Conservation (phyloP, 1,139 yeast genomes). For the Geotrichum bryndzae region DNA sequence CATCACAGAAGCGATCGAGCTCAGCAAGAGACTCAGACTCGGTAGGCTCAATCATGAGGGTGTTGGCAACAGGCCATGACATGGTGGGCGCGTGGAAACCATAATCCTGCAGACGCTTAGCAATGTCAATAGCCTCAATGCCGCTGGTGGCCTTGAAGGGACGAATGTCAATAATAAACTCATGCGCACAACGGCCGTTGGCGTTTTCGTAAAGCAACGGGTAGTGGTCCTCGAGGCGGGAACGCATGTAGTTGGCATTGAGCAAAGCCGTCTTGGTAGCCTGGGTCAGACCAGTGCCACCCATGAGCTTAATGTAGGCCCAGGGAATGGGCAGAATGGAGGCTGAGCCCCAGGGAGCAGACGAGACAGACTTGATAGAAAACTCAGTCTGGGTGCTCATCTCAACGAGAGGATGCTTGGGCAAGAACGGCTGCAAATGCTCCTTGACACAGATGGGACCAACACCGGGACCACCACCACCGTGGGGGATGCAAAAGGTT, state of each 20-base stretch:
- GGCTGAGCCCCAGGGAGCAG: conserved; percentile 96
- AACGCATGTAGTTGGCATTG: conserved; percentile 94
- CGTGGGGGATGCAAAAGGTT: conserved; percentile 96
- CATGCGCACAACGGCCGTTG: conserved; percentile 88
- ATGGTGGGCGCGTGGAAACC: conserved; percentile 98
- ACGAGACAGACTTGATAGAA: conserved; percentile 66
- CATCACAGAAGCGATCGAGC: conserved; percentile 82
- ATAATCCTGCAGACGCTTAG: conserved; percentile 93
- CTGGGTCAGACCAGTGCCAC: conserved; percentile 74
- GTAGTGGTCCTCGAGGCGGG: conserved; percentile 62
- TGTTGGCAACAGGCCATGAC: conserved; percentile 98
- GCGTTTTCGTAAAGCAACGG: conserved; percentile 66
- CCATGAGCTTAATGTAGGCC: conserved; percentile 91
- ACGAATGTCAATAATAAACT: conserved; percentile 86
- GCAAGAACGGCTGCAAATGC: conserved; percentile 78
- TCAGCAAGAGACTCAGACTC: conserved; percentile 88
- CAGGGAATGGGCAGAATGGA: conserved; percentile 88
- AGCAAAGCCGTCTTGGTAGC: conserved; percentile 85
- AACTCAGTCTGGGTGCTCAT: conserved; percentile 38
- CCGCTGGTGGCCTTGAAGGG: conserved; percentile 69
- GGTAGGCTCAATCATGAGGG: conserved; percentile 96
- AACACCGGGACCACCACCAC: conserved; percentile 99
- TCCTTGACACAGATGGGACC: conserved; percentile 93
- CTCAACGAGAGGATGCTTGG: conserved; percentile 60
- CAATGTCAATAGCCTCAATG: conserved; percentile 91